Percentiles rank a stretch among this genome's conserved stretches.
These are phyloP conservation scores for Microdochium bolleyi DNA, from an alignment of 2,329 filamentous ascomycete species.

Conservation along the genomic window DNA sequence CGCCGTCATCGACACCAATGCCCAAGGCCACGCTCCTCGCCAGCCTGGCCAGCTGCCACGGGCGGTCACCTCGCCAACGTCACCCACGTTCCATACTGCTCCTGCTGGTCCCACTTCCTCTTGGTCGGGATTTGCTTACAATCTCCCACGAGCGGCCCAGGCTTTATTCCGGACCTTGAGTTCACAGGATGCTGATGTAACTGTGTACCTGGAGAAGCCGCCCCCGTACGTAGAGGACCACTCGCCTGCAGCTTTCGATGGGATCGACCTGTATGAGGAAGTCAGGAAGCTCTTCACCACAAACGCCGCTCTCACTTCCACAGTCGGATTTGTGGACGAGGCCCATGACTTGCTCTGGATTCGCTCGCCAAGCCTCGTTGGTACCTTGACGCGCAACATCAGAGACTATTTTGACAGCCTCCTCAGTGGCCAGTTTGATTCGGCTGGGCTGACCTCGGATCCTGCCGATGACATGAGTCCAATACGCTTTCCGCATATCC, in stretches of 20 bases:
- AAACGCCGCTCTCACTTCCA: background rate
- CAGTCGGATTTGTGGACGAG: background rate
- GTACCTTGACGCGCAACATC: background rate
- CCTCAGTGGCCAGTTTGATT: background rate
- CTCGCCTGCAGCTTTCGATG: background rate
- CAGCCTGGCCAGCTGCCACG: background rate
- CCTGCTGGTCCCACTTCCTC: background rate
- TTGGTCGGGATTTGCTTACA: background rate
- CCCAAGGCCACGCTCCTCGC: background rate
- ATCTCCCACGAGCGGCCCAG: constrained; percentile 3
- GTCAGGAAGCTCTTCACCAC: constrained; percentile 1
- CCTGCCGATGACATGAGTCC: background rate
- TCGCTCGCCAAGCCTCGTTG: background rate
- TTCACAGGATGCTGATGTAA: constrained; percentile 2
- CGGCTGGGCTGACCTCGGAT: background rate
- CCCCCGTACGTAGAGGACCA: constrained; percentile 1
- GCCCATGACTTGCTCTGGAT: background rate
- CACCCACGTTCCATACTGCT: no score
- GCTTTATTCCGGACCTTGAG: constrained; percentile 2
- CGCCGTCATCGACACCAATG: constrained; percentile 2
- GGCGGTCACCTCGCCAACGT: background rate
- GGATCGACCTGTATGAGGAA: background rate
- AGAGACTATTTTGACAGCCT: background rate
- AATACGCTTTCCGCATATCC: background rate
- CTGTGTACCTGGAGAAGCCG: constrained; percentile 3